Conservation (phyloP, 441 rosid genomes). For the Erodium chrysanthum region DNA sequence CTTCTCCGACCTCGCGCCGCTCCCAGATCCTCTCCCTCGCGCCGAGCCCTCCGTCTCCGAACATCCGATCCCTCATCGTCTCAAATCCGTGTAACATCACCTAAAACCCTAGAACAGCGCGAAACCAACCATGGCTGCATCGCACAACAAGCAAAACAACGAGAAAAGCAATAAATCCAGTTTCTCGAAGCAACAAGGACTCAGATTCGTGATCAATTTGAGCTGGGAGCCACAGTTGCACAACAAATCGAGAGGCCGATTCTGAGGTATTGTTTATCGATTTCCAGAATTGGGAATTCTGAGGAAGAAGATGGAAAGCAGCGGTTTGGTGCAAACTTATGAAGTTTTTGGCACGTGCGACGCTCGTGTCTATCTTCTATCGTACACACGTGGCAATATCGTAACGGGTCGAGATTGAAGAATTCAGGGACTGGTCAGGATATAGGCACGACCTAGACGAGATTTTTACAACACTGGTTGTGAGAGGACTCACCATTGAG, state of each 20-base stretch:
- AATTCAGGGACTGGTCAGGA: too few species aligned
- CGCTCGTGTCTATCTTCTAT: too few species aligned
- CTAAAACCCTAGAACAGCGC: neutral
- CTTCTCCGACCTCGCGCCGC: conserved; percentile 1
- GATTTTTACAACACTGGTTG: too few species aligned
- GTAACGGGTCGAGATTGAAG: too few species aligned
- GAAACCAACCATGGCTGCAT: neutral
- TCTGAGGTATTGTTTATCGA: neutral
- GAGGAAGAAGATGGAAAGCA: neutral
- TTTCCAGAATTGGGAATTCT: neutral
- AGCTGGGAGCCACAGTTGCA: neutral
- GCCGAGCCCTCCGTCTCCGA: neutral
- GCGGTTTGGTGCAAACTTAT: neutral
- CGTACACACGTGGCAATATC: too few species aligned
- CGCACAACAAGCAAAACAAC: neutral
- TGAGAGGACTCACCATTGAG: too few species aligned
- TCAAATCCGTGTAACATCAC: neutral
- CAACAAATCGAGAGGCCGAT: neutral
- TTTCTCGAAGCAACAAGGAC: neutral
- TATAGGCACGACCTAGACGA: too few species aligned
- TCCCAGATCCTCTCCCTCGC: neutral
- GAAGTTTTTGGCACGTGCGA: too few species aligned
- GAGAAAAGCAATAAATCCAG: neutral
- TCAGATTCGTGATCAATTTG: neutral
- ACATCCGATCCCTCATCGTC: neutral